A percentile compares a stretch with the other conserved stretches of the same genome.
These are phyloP conservation scores for Cronartium quercuum DNA, from an alignment of 1,284 basidiomycete genomes.

Conservation along the genomic window DNA sequence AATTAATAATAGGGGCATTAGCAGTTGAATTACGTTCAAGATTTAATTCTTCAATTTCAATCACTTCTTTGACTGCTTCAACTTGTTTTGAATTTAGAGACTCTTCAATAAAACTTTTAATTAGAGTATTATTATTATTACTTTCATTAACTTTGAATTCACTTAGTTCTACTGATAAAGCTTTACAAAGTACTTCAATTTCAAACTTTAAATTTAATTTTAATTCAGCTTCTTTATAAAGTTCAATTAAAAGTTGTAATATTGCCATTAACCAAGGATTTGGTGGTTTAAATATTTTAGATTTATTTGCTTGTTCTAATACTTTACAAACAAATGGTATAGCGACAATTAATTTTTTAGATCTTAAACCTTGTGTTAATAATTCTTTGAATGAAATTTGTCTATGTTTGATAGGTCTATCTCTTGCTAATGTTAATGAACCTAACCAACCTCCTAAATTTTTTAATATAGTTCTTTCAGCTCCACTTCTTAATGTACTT, in stretches of 20 bases:
- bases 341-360: constrained; percentile 80
- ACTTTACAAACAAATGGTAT: constrained; percentile 99
- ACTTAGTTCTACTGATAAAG: constrained; percentile 79
- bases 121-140: too few species aligned
- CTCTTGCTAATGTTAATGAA: constrained; percentile 80
- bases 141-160: constrained; percentile 70
- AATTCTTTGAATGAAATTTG: constrained; percentile 95
- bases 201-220: constrained; percentile 98
- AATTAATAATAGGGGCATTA: neutral
- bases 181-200: constrained; percentile 94
- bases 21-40: neutral
- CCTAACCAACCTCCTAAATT: constrained; percentile 95
- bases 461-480: constrained; percentile 82
- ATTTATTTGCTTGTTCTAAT: constrained; percentile 80
- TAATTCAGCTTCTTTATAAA: constrained; percentile 93
- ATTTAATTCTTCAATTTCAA: too few species aligned
- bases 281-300: constrained; percentile 85
- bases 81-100: too few species aligned
- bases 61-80: too few species aligned
- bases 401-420: constrained; percentile 85
- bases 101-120: too few species aligned
- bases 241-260: constrained; percentile 80
- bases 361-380: constrained; percentile 89
- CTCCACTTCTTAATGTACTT: constrained; percentile 72
- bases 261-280: constrained; percentile 99